Percentiles rank a stretch among this genome's conserved stretches.
phyloP scores from a whole-genome alignment of 164 flowering plant genomes.

The Umbellularia californica region DNA sequence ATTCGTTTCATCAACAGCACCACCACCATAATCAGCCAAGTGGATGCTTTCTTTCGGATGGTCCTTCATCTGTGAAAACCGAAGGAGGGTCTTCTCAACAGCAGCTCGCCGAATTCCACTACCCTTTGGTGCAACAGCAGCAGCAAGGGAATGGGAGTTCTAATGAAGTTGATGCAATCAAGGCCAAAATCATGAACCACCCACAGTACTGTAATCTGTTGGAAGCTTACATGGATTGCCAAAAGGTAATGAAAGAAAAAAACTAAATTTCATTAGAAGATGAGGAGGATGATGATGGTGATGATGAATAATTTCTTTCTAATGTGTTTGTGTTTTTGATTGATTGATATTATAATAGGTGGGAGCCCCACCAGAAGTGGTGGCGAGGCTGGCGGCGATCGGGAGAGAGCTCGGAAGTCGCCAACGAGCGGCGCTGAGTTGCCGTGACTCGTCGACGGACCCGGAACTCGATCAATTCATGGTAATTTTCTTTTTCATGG shows the following conservation, averaged over 20 bases:
- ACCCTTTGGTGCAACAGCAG: conserved; percentile 17
- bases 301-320: neutral
- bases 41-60: conserved; percentile 20
- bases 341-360: conserved; percentile 37
- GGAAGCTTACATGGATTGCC: conserved; percentile 79
- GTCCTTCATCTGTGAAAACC: conserved; percentile 39
- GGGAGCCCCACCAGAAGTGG: conserved; percentile 94
- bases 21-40: conserved; percentile 8
- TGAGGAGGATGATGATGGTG: neutral
- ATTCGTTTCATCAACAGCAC: conserved; percentile 36
- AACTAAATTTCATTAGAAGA: too few species aligned
- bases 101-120: conserved; percentile 28
- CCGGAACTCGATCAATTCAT: conserved; percentile 96
- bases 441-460: conserved; percentile 53
- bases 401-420: conserved; percentile 9
- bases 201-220: conserved; percentile 91
- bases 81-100: conserved; percentile 36
- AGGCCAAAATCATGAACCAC: conserved; percentile 94
- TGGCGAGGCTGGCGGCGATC: conserved; percentile 50
- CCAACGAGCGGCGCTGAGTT: conserved; percentile 1
- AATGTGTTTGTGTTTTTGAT: neutral
- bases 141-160: conserved; percentile 19
- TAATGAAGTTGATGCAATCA: conserved; percentile 27
- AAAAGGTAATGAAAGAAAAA: conserved; percentile 50
- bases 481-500: conserved; percentile 16